A percentile compares a stretch with the other conserved stretches of the same genome.
Conservation (phyloP, 2,329 filamentous ascomycete species). For the Bipolaris bicolor region DNA sequence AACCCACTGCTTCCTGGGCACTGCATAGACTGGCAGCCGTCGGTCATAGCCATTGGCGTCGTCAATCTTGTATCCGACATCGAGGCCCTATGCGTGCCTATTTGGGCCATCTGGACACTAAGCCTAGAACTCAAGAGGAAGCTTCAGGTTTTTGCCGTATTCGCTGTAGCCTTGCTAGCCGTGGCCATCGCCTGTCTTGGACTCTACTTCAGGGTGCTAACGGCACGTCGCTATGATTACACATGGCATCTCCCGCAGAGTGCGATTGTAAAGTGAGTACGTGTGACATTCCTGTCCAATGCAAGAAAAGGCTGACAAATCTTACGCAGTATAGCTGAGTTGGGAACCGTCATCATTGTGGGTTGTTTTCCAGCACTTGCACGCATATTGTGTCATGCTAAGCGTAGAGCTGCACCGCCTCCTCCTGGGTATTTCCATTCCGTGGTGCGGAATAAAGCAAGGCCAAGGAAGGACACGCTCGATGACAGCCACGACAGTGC, state of each 20-base stretch:
- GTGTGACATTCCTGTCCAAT: not conserved
- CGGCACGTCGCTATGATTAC: not conserved
- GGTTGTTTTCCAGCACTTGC: not conserved
- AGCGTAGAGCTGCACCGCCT: not conserved
- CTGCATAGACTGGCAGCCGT: conserved; percentile 13
- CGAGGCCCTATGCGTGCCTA: conserved; percentile 23
- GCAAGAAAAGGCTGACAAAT: not conserved
- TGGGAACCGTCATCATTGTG: conserved; percentile 1
- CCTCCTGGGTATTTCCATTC: not conserved
- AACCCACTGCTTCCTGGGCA: conserved; percentile 9
- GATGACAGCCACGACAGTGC: not conserved
- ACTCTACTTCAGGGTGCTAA: not conserved
- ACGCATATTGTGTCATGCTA: not conserved
- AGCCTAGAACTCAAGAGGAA: conserved; percentile 18
- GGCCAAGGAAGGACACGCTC: not conserved
- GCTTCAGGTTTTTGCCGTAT: conserved; percentile 20
- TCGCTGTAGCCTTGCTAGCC: conserved; percentile 13
- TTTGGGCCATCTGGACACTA: conserved; percentile 18
- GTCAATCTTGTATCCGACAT: conserved; percentile 20
- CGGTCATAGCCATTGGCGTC: conserved; percentile 16
- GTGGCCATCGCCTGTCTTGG: not conserved
- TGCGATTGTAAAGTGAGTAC: not conserved
- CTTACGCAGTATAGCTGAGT: not conserved
- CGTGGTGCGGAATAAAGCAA: not conserved
- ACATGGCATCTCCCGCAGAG: conserved; percentile 2